Evolutionary conservation across 192 early-diverging fungal species (phyloP).

Genomic region (Umbelopsis isabellina): DNA sequence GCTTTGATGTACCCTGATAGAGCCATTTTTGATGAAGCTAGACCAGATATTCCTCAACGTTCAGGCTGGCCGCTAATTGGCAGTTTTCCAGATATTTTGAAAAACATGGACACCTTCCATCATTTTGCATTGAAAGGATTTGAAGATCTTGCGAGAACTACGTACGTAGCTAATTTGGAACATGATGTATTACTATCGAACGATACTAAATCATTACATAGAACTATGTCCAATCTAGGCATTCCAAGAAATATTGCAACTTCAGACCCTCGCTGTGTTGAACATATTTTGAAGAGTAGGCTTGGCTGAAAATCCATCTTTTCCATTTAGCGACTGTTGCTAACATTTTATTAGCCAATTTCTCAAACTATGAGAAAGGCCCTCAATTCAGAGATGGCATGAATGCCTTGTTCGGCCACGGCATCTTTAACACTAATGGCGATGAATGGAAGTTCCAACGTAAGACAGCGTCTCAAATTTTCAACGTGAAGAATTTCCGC

Average conservation of each 20-base stretch:
- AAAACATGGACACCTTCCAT: slow-evolving; percentile 22
- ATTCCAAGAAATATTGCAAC: slow-evolving; percentile 27
- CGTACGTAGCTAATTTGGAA: slow-evolving; percentile 15
- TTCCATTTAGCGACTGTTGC: neutral
- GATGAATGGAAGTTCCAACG: slow-evolving; percentile 52
- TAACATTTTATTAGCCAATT: slow-evolving; percentile 27
- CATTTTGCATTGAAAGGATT: slow-evolving; percentile 25
- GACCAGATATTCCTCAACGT: slow-evolving; percentile 26
- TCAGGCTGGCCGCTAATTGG: slow-evolving; percentile 35
- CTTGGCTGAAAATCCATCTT: neutral
- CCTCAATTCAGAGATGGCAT: slow-evolving; percentile 44
- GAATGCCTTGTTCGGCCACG: slow-evolving; percentile 63
- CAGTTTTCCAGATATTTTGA: slow-evolving; percentile 17
- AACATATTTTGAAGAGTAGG: slow-evolving; percentile 44
- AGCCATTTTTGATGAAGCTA: slow-evolving; percentile 35
- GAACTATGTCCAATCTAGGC: slow-evolving; percentile 26
- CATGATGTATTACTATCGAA: neutral
- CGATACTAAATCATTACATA: neutral
- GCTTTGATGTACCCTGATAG: slow-evolving; percentile 37
- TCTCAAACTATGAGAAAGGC: slow-evolving; percentile 46
- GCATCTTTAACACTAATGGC: slow-evolving; percentile 76
- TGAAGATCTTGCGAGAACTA: slow-evolving; percentile 15
- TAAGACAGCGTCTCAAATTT: slow-evolving; percentile 46
- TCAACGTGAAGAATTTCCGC: slow-evolving; percentile 37
- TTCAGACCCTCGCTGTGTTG: slow-evolving; percentile 36